phyloP scores from a whole-genome alignment of 2,329 filamentous ascomycete genomes.

The Ambrosiella beaveri region DNA sequence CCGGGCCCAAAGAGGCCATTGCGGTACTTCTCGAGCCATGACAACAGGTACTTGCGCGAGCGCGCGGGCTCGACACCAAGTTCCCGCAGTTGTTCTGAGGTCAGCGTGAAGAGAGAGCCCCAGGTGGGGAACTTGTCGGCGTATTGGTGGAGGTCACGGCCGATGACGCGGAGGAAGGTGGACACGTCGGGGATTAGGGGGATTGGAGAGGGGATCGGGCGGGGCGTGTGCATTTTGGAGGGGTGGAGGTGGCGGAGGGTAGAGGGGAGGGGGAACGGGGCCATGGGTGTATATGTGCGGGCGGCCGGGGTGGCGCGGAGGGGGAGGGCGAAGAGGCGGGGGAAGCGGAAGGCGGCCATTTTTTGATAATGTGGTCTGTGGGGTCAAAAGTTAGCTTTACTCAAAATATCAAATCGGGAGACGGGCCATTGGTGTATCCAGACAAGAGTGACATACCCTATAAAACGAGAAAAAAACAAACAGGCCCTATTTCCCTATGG shows the following conservation, averaged over 20 bases:
- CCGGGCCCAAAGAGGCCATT: conserved; percentile 63
- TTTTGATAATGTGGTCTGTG: too few species aligned
- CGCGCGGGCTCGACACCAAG: conserved; percentile 77
- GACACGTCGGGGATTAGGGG: conserved; percentile 71
- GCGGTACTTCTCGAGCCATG: conserved; percentile 75
- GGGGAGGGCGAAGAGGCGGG: conserved; percentile 1
- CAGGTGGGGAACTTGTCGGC: conserved; percentile 75
- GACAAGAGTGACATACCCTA: too few species aligned
- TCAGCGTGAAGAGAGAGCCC: conserved; percentile 75
- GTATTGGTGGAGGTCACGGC: conserved; percentile 68
- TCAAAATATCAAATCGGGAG: too few species aligned
- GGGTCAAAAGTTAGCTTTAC: too few species aligned
- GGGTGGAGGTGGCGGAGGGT: conserved; percentile 3
- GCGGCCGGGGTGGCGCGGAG: background rate
- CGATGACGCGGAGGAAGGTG: conserved; percentile 82
- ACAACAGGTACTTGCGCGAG: conserved; percentile 64
- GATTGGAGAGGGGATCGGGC: conserved; percentile 36
- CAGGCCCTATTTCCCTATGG: too few species aligned
- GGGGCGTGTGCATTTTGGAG: conserved; percentile 7
- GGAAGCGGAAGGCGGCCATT: conserved; percentile 6
- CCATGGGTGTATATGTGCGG: background rate
- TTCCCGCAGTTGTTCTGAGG: conserved; percentile 59
- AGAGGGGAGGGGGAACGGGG: background rate
- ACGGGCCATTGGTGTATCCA: too few species aligned
- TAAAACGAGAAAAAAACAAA: too few species aligned